A percentile compares a stretch with the other conserved stretches of the same genome.
Conservation (phyloP, 805 yeast species). For the Wickerhamiella musiphila region DNA sequence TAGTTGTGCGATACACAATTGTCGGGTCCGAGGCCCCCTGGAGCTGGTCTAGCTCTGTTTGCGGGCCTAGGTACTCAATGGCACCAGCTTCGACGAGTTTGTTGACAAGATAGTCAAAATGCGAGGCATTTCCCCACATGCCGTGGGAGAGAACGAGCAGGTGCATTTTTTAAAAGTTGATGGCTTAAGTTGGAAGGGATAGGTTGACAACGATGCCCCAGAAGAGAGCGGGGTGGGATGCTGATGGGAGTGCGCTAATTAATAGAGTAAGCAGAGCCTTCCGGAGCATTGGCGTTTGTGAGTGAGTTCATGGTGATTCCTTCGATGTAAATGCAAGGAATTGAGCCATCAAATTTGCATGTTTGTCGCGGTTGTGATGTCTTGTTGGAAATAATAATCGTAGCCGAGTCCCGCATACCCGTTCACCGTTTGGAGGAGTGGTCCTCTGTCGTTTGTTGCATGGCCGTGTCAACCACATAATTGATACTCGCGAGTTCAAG, state of each 20-base stretch:
- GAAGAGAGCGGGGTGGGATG: background rate
- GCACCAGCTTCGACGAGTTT: conserved; percentile 25
- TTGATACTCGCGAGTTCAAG: no score
- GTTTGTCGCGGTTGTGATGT: no score
- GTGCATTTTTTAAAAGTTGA: conserved; percentile 7
- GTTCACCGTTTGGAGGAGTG: no score
- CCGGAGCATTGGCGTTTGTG: no score
- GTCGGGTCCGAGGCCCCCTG: conserved; percentile 11
- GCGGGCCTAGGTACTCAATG: conserved; percentile 11
- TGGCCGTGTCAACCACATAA: no score
- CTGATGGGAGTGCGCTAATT: background rate
- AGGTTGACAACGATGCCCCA: background rate
- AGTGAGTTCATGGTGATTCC: no score
- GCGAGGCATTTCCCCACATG: conserved; percentile 64
- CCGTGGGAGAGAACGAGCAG: conserved; percentile 14
- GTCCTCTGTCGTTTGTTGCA: no score
- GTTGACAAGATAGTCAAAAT: conserved; percentile 42
- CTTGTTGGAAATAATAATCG: no score
- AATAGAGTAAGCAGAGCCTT: no score
- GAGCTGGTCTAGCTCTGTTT: conserved; percentile 14
- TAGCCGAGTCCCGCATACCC: no score
- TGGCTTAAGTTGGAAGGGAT: conserved; percentile 5
- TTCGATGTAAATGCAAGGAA: background rate
- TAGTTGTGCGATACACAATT: conserved; percentile 34
- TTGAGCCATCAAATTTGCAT: no score